Conservation (phyloP, 768 basidiomycete species). For the Leccinum subtestaceum region DNA sequence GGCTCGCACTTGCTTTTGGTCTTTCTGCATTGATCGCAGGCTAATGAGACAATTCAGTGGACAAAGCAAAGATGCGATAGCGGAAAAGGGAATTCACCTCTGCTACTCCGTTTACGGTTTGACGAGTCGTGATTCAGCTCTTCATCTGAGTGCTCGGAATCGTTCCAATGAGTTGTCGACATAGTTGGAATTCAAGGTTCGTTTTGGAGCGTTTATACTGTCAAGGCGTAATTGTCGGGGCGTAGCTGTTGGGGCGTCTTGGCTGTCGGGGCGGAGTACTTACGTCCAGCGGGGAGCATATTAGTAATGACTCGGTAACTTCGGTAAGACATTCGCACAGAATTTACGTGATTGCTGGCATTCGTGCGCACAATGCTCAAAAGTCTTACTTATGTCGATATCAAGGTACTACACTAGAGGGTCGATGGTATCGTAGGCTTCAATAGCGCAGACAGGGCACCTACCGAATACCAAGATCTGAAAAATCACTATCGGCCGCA, state of each 20-base stretch:
- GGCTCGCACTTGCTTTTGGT: slow-evolving; percentile 86
- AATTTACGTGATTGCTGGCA: not conserved
- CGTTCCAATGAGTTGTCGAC: slow-evolving; percentile 44
- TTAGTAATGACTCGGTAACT: slow-evolving; percentile 11
- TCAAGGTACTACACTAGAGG: not conserved
- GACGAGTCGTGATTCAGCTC: slow-evolving; percentile 43
- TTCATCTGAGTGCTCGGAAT: slow-evolving; percentile 61
- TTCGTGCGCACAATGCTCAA: not conserved
- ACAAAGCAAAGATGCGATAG: not conserved
- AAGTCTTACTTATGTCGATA: not conserved
- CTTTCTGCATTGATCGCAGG: slow-evolving; percentile 86
- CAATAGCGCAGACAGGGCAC: not conserved
- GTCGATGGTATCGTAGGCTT: not conserved
- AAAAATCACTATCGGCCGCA: not conserved
- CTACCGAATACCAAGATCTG: not conserved
- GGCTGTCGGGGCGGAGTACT: not conserved
- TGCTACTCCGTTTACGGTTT: slow-evolving; percentile 60
- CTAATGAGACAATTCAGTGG: slow-evolving; percentile 37
- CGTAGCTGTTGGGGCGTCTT: too few relatives aligned
- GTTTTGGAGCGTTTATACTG: slow-evolving; percentile 3
- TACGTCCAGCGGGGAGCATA: not conserved
- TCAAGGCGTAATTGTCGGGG: not conserved
- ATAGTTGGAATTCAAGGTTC: slow-evolving; percentile 14
- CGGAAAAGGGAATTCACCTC: slow-evolving; percentile 40
- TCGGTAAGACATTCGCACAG: slow-evolving; percentile 19